phyloP scores from a whole-genome alignment of 2,329 filamentous ascomycete genomes.

The Stagonosporopsis vannaccii region DNA sequence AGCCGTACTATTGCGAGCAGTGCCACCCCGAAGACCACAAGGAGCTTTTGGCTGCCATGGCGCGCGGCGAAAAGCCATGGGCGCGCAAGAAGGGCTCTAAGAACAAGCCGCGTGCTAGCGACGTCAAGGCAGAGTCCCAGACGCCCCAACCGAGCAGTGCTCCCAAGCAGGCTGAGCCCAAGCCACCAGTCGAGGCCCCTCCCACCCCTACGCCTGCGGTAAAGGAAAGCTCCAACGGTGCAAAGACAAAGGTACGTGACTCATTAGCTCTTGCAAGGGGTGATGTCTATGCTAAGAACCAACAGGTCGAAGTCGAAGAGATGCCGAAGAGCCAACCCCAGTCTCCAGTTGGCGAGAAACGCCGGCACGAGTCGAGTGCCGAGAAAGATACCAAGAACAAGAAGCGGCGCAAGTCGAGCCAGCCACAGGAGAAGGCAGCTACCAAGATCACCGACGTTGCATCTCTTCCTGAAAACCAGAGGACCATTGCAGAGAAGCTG shows the following conservation, averaged over 20 bases:
- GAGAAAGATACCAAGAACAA: conserved; percentile 44
- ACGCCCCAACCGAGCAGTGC: conserved; percentile 26
- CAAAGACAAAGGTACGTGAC: conserved; percentile 33
- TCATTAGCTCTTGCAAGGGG: no score
- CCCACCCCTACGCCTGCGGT: conserved; percentile 25
- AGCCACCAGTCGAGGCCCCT: conserved; percentile 12
- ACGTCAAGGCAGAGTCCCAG: conserved; percentile 57
- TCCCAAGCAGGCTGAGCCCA: conserved; percentile 23
- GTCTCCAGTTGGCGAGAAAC: conserved; percentile 48
- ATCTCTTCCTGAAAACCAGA: conserved; percentile 68
- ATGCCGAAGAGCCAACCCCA: conserved; percentile 41
- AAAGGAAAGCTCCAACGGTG: conserved; percentile 35
- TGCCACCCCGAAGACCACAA: conserved; percentile 86
- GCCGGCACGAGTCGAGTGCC: conserved; percentile 41
- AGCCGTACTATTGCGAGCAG: conserved; percentile 84
- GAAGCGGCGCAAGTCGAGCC: conserved; percentile 49
- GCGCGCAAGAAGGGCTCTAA: conserved; percentile 64
- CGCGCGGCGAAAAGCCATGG: conserved; percentile 86
- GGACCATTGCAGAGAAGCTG: conserved; percentile 73
- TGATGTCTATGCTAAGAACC: conserved; percentile 13
- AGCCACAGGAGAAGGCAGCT: conserved; percentile 35
- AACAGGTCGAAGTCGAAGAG: conserved; percentile 28
- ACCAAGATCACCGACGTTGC: conserved; percentile 29
- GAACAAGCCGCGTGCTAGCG: conserved; percentile 70
- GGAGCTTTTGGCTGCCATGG: conserved; percentile 78